These are phyloP conservation scores for Epichloe brachyelytri DNA, from an alignment of 2,329 filamentous ascomycete species.

Conservation along the genomic window DNA sequence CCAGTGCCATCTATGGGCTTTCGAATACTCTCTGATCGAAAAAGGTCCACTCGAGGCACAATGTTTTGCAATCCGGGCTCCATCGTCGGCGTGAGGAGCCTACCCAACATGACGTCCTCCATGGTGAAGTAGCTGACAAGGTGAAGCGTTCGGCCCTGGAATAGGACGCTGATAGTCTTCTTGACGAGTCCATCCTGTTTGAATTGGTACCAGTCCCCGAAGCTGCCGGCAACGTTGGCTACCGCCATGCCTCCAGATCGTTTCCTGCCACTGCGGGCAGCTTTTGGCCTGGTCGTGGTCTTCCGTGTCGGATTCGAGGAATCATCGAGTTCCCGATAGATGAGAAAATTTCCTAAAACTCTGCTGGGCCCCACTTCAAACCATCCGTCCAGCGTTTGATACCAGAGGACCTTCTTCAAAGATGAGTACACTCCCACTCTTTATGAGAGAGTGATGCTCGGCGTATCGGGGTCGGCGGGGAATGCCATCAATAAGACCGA, in stretches of 20 bases:
- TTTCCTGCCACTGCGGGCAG: background rate
- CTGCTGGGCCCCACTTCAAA: constrained; percentile 74
- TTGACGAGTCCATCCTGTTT: constrained; percentile 72
- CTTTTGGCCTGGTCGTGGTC: background rate
- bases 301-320: background rate
- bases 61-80: background rate
- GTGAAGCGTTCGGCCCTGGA: constrained; percentile 63
- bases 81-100: constrained; percentile 1
- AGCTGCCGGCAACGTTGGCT: constrained; percentile 45
- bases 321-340: constrained; percentile 64
- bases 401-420: constrained; percentile 78
- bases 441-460: constrained; percentile 62
- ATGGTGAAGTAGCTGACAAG: constrained; percentile 79
- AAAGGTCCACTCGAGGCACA: constrained; percentile 2
- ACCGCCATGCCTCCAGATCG: background rate
- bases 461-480: constrained; percentile 73
- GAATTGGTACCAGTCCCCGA: constrained; percentile 78
- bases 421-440: constrained; percentile 74
- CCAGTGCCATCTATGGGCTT: constrained; percentile 3
- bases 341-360: constrained; percentile 72
- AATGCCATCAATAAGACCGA: constrained; percentile 57
- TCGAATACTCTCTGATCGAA: constrained; percentile 1
- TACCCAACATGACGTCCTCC: constrained; percentile 36
- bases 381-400: constrained; percentile 93
- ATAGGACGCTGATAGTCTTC: constrained; percentile 76